phyloP scores from a whole-genome alignment of 352 stramenopile species.

The Phytophthora hybrid region DNA sequence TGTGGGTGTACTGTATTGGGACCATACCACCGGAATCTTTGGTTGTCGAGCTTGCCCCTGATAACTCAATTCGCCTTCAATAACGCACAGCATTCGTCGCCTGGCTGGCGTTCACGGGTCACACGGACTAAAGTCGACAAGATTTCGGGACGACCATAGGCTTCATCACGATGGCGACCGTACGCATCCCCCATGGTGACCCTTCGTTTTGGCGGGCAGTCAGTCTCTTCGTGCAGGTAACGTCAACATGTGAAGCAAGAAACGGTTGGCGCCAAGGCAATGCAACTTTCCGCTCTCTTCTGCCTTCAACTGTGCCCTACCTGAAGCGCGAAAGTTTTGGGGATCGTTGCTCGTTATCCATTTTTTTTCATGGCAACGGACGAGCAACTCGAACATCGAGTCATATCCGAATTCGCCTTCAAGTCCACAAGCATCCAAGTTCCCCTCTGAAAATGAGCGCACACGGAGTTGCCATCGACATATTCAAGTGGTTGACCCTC shows the following conservation, averaged over 20 bases:
- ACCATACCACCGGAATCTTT: no score
- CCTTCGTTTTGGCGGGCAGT: background rate
- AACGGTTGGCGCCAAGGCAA: background rate
- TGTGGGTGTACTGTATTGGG: no score
- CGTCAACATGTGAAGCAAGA: background rate
- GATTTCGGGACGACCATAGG: conserved; percentile 42
- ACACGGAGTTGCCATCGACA: conserved; percentile 8
- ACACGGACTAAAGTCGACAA: conserved; percentile 23
- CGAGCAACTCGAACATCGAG: background rate
- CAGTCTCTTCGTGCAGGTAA: background rate
- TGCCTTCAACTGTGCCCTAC: background rate
- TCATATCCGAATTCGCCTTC: background rate
- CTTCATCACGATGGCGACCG: conserved; percentile 53
- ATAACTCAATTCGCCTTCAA: no score
- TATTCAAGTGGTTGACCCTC: conserved; percentile 47
- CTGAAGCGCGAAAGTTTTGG: background rate
- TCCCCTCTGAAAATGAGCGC: background rate
- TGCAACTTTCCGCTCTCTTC: background rate
- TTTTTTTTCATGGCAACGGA: background rate
- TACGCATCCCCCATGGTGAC: conserved; percentile 65
- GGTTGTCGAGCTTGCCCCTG: no score
- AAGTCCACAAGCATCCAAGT: background rate
- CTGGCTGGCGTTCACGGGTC: conserved; percentile 31
- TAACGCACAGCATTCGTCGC: no score
- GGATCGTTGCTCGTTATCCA: background rate